phyloP scores from a whole-genome alignment of 202 grass and related monocot genomes.

The Digitaria exilis region DNA sequence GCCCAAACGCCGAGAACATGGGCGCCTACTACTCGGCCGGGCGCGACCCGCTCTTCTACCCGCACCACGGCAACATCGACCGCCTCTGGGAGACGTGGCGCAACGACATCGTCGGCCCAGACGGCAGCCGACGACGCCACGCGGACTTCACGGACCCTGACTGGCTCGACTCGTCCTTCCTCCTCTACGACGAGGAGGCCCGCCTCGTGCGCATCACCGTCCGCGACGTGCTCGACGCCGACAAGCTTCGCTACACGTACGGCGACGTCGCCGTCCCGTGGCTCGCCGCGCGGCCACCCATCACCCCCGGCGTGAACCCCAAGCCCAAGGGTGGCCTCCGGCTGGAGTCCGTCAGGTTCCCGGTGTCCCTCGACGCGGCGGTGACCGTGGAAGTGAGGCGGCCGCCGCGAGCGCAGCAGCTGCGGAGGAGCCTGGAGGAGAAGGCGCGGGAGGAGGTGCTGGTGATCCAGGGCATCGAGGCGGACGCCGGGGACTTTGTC shows the following conservation, averaged over 20 bases:
- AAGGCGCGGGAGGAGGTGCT: constrained; percentile 53
- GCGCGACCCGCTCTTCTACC: constrained; percentile 72
- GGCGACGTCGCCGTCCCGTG: constrained; percentile 46
- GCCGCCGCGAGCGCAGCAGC: too few species aligned
- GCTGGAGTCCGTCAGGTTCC: constrained; percentile 26
- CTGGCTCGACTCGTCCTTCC: constrained; percentile 46
- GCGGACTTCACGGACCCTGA: constrained; percentile 22
- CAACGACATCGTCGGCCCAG: neutral
- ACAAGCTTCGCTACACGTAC: constrained; percentile 49
- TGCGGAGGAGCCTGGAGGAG: too few species aligned
- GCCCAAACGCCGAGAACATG: constrained; percentile 56
- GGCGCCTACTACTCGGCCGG: constrained; percentile 63
- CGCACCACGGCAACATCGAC: constrained; percentile 67
- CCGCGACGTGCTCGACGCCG: constrained; percentile 20
- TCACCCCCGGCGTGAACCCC: neutral
- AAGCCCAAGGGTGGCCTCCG: too few species aligned
- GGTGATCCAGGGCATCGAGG: constrained; percentile 52
- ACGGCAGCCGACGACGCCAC: neutral
- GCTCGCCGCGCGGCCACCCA: constrained; percentile 39
- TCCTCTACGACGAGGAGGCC: constrained; percentile 48
- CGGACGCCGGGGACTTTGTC: constrained; percentile 32
- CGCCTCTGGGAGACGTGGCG: constrained; percentile 58
- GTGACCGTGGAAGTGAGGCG: constrained; percentile 40
- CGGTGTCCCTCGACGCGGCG: constrained; percentile 25
- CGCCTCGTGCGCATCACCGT: constrained; percentile 39